Evolutionary conservation across 495 filamentous ascomycete genomes (phyloP).

Genomic region (Hyaloscypha variabilis): DNA sequence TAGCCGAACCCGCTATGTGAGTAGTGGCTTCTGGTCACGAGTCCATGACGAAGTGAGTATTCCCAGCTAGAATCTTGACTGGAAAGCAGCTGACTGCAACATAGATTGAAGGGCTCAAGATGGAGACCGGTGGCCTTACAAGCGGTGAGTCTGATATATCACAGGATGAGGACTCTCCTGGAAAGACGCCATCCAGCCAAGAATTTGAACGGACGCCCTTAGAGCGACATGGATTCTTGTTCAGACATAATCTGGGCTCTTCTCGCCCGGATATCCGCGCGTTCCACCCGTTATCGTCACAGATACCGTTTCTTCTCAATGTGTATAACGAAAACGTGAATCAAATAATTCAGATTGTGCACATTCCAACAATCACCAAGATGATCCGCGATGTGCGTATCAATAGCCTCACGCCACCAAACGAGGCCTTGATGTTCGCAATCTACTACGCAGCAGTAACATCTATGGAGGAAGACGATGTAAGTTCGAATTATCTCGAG

Average conservation of each 20-base stretch:
- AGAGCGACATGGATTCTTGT: conserved; percentile 60
- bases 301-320: conserved; percentile 53
- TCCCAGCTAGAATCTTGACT: too few species aligned
- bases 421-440: conserved; percentile 61
- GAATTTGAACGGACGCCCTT: conserved; percentile 45
- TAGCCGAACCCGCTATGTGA: conserved; percentile 11
- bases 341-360: conserved; percentile 46
- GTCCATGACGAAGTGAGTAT: conserved; percentile 18
- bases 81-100: not conserved
- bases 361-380: conserved; percentile 53
- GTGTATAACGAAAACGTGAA: conserved; percentile 58
- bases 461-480: conserved; percentile 61
- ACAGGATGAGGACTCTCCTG: conserved; percentile 41
- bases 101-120: conserved; percentile 30
- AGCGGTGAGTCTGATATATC: conserved; percentile 44
- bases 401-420: conserved; percentile 40
- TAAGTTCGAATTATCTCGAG: conserved; percentile 25
- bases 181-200: conserved; percentile 36
- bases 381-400: conserved; percentile 45
- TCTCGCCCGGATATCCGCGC: conserved; percentile 39
- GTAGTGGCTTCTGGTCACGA: conserved; percentile 18
- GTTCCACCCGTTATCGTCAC: conserved; percentile 53
- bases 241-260: conserved; percentile 45
- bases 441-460: conserved; percentile 62
- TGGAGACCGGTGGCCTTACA: too few species aligned